Evolutionary conservation across 2,329 filamentous ascomycete species (phyloP).

Genomic region (Microsporum canis): DNA sequence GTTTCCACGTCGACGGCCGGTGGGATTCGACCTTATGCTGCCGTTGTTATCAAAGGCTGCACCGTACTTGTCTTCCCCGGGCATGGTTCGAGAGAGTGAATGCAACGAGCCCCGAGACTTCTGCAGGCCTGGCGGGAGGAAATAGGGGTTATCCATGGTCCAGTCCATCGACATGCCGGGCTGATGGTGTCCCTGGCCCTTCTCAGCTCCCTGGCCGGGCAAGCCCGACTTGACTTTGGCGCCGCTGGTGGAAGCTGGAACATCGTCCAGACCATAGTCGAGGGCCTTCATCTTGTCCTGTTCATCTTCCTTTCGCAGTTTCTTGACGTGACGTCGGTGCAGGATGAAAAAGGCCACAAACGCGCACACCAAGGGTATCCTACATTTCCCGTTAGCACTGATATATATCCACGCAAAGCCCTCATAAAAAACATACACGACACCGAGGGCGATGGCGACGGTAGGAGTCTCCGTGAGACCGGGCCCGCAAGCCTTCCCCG

Average conservation of each 20-base stretch:
- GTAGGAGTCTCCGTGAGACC: slow-evolving; percentile 44
- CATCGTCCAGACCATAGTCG: slow-evolving; percentile 72
- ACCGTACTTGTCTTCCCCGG: slow-evolving; percentile 72
- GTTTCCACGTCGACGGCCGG: slow-evolving; percentile 23
- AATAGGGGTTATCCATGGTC: slow-evolving; percentile 64
- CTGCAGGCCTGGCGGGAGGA: slow-evolving; percentile 74
- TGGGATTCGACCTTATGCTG: slow-evolving; percentile 28
- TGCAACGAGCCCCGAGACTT: slow-evolving; percentile 76
- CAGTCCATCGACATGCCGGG: slow-evolving; percentile 51
- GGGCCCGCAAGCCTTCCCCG: slow-evolving; percentile 47
- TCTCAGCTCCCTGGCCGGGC: slow-evolving; percentile 12
- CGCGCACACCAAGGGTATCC: slow-evolving; percentile 62
- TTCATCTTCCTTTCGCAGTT: slow-evolving; percentile 62
- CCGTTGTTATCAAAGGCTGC: slow-evolving; percentile 44
- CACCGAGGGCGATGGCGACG: slow-evolving; percentile 56
- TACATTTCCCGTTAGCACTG: slow-evolving; percentile 33
- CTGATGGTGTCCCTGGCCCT: slow-evolving; percentile 28
- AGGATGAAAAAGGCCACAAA: slow-evolving; percentile 60
- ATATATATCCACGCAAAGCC: neutral
- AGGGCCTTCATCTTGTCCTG: slow-evolving; percentile 81
- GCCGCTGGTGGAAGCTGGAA: slow-evolving; percentile 34
- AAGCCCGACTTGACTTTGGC: slow-evolving; percentile 38
- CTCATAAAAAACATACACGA: slow-evolving; percentile 48
- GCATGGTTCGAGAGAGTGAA: slow-evolving; percentile 66
- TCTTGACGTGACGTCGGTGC: slow-evolving; percentile 65